phyloP scores from a whole-genome alignment of 371 early-diverging fungal species.

The Mucor circinelloides region DNA sequence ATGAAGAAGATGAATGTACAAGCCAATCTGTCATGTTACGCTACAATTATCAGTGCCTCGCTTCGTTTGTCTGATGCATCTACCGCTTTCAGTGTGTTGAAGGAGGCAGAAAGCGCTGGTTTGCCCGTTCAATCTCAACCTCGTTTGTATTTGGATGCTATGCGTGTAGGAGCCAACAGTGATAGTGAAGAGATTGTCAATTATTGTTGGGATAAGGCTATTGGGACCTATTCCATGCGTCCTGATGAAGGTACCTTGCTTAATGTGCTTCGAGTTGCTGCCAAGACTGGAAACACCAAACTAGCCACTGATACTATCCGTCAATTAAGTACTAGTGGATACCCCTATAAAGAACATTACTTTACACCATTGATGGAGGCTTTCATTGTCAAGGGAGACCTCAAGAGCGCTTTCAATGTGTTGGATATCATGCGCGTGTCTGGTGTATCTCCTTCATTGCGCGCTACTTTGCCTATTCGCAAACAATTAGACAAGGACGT shows the following conservation, averaged over 20 bases:
- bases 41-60: conserved; percentile 42
- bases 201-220: conserved; percentile 59
- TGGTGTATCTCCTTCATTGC: conserved; percentile 46
- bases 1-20: conserved; percentile 44
- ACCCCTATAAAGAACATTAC: conserved; percentile 66
- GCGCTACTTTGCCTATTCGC: conserved; percentile 44
- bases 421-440: conserved; percentile 67
- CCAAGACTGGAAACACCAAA: conserved; percentile 54
- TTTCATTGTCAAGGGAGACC: conserved; percentile 54
- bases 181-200: conserved; percentile 43
- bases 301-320: conserved; percentile 65
- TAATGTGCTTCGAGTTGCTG: conserved; percentile 62
- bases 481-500: conserved; percentile 26
- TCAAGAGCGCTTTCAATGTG: conserved; percentile 67
- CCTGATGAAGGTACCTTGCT: conserved; percentile 72
- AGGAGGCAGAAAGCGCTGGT: conserved; percentile 50
- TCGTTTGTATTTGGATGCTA: conserved; percentile 46
- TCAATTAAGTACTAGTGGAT: conserved; percentile 54
- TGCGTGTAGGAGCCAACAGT: conserved; percentile 48
- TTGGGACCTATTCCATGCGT: conserved; percentile 33
- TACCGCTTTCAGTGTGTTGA: conserved; percentile 49
- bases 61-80: conserved; percentile 36
- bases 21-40: conserved; percentile 41
- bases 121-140: conserved; percentile 46
- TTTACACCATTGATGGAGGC: conserved; percentile 74